Conservation (phyloP, 2,329 filamentous ascomycete species). For the Ascocoryne sarcoides region DNA sequence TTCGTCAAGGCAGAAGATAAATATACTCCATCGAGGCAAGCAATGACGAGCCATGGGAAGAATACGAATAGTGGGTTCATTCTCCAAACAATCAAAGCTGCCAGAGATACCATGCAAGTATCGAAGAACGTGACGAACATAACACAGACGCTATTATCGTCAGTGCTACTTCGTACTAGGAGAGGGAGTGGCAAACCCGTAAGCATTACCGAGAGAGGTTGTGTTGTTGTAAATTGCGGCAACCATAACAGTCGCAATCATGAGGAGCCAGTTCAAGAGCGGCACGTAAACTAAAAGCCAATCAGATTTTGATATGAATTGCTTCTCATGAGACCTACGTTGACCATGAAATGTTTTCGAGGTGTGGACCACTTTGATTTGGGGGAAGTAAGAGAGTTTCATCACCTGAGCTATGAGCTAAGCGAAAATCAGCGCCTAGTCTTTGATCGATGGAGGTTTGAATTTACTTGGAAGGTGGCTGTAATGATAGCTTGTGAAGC, state of each 20-base stretch:
- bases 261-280: slow-evolving; percentile 65
- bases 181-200: slow-evolving; percentile 25
- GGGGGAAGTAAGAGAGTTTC: slow-evolving; percentile 65
- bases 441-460: slow-evolving; percentile 56
- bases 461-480: slow-evolving; percentile 56
- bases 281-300: slow-evolving; percentile 52
- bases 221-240: slow-evolving; percentile 67
- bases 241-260: slow-evolving; percentile 63
- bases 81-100: slow-evolving; percentile 64
- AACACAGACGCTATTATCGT: slow-evolving; percentile 71
- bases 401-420: slow-evolving; percentile 61
- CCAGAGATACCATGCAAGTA: slow-evolving; percentile 63
- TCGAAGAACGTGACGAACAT: slow-evolving; percentile 73
- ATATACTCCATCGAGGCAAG: slow-evolving; percentile 57
- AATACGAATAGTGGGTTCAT: slow-evolving; percentile 38
- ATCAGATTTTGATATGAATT: not conserved
- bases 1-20: slow-evolving; percentile 62
- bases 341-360: slow-evolving; percentile 63
- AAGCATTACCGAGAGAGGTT: slow-evolving; percentile 58
- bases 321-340: slow-evolving; percentile 15
- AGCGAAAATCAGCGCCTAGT: too few relatives aligned
- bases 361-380: slow-evolving; percentile 65
- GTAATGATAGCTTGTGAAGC: slow-evolving; percentile 75
- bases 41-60: slow-evolving; percentile 53
- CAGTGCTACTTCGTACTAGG: too few relatives aligned